Evolutionary conservation across 768 basidiomycete genomes (phyloP).

Genomic region (Lentinula detonsa): DNA sequence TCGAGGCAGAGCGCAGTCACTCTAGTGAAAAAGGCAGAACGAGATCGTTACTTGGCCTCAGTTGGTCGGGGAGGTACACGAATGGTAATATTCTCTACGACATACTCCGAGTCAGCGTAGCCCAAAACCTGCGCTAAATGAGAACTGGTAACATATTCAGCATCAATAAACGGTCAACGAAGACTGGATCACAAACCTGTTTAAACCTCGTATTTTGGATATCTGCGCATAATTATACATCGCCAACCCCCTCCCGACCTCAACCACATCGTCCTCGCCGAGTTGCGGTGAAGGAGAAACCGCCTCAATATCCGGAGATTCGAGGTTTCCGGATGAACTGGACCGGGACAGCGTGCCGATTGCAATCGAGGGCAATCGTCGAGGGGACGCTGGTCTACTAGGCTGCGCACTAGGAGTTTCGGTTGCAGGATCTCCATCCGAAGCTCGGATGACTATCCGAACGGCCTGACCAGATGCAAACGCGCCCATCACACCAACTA

Average conservation of each 20-base stretch:
- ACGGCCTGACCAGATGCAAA: constrained; percentile 97
- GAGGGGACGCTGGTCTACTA: constrained; percentile 55
- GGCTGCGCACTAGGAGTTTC: constrained; percentile 20
- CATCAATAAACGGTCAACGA: constrained; percentile 6
- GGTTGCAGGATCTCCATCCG: constrained; percentile 25
- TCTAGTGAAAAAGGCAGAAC: neutral
- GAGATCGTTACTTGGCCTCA: neutral
- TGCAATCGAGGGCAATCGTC: constrained; percentile 35
- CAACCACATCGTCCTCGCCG: constrained; percentile 61
- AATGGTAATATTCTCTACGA: constrained; percentile 92
- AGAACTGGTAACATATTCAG: constrained; percentile 44
- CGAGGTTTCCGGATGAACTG: constrained; percentile 23
- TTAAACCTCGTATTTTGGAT: constrained; percentile 77
- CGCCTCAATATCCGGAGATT: constrained; percentile 20
- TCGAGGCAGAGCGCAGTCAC: no score
- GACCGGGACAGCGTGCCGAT: constrained; percentile 37
- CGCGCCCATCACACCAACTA: constrained; percentile 76
- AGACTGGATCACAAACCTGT: constrained; percentile 60
- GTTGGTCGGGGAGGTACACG: constrained; percentile 38
- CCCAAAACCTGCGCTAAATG: constrained; percentile 76
- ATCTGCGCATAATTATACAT: constrained; percentile 97
- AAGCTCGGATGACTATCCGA: constrained; percentile 57
- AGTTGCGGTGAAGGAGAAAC: constrained; percentile 21
- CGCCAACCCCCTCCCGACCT: constrained; percentile 91
- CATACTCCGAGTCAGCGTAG: constrained; percentile 95